These are phyloP conservation scores for Fusarium concolor DNA, from an alignment of 2,329 filamentous ascomycete genomes.

Conservation along the genomic window DNA sequence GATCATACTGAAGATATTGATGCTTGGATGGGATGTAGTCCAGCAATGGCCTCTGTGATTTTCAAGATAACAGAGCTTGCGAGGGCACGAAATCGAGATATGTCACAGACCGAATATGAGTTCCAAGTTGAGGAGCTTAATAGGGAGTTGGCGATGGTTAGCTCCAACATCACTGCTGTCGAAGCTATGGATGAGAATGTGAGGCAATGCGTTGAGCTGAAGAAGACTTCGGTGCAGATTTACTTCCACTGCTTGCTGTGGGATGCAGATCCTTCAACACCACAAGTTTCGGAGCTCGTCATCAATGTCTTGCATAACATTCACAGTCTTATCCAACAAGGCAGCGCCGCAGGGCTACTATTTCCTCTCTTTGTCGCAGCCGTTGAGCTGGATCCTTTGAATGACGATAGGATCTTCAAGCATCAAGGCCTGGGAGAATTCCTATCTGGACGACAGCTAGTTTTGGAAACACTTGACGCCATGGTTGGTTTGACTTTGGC, in stretches of 20 bases:
- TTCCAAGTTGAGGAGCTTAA: conserved; percentile 11
- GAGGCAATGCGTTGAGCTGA: conserved; percentile 47
- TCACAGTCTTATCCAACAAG: conserved; percentile 19
- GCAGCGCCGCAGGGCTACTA: conserved; percentile 33
- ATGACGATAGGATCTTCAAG: conserved; percentile 17
- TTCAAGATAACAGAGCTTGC: conserved; percentile 61
- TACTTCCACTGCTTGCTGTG: conserved; percentile 60
- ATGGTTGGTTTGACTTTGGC: conserved; percentile 56
- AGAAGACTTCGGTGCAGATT: conserved; percentile 55
- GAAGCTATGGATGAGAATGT: conserved; percentile 28
- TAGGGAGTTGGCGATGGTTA: background rate
- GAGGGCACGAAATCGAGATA: conserved; percentile 41
- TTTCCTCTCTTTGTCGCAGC: conserved; percentile 42
- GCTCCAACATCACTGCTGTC: background rate
- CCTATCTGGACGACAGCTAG: conserved; percentile 30
- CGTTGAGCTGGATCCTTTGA: conserved; percentile 34
- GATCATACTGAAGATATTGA: conserved; percentile 41
- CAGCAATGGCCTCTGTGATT: conserved; percentile 58
- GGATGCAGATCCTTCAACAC: conserved; percentile 54
- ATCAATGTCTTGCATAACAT: conserved; percentile 22
- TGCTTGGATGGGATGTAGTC: conserved; percentile 63
- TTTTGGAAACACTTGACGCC: conserved; percentile 44
- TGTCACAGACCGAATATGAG: conserved; percentile 1
- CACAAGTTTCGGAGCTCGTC: conserved; percentile 12
- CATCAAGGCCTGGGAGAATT: background rate